Percentiles rank a stretch among this genome's conserved stretches.
These are phyloP conservation scores for Monascus ruber DNA, from an alignment of 2,329 filamentous ascomycete species.

Conservation along the genomic window DNA sequence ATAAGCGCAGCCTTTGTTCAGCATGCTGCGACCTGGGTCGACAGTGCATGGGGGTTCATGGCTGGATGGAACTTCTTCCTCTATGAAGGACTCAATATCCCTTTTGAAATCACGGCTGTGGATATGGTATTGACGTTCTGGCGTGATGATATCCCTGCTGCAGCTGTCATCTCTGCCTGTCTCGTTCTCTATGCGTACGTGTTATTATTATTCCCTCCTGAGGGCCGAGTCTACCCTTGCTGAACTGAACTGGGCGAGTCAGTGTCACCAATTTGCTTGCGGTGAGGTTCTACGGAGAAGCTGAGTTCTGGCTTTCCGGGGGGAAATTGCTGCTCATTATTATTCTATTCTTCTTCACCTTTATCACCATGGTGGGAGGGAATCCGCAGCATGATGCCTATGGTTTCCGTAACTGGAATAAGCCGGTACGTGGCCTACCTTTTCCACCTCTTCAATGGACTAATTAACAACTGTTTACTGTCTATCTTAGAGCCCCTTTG, in stretches of 20 bases:
- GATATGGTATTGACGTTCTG: conserved; percentile 31
- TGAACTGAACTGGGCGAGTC: not conserved
- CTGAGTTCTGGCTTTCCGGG: conserved; percentile 63
- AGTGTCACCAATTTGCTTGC: conserved; percentile 55
- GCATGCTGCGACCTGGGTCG: conserved; percentile 34
- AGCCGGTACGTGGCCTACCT: conserved; percentile 35
- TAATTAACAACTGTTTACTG: too few relatives aligned
- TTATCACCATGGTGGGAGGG: conserved; percentile 72
- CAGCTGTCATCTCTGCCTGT: conserved; percentile 19
- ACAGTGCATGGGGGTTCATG: conserved; percentile 35
- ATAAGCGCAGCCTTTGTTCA: conserved; percentile 32
- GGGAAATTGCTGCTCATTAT: conserved; percentile 63
- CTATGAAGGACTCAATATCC: conserved; percentile 29
- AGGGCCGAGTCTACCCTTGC: not conserved
- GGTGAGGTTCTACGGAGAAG: conserved; percentile 64
- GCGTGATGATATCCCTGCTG: conserved; percentile 27
- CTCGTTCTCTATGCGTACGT: conserved; percentile 17
- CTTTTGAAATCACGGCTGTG: conserved; percentile 33
- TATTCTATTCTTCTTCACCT: conserved; percentile 63
- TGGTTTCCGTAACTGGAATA: conserved; percentile 58
- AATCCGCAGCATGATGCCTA: conserved; percentile 62
- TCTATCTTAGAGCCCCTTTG: conserved; percentile 44
- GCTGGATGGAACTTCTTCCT: conserved; percentile 40
- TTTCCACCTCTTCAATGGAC: too few relatives aligned
- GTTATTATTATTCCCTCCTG: not conserved